A percentile compares a stretch with the other conserved stretches of the same genome.
Conservation (phyloP, 1,284 basidiomycete species). For the Ceratorhiza oryzae-sativae region DNA sequence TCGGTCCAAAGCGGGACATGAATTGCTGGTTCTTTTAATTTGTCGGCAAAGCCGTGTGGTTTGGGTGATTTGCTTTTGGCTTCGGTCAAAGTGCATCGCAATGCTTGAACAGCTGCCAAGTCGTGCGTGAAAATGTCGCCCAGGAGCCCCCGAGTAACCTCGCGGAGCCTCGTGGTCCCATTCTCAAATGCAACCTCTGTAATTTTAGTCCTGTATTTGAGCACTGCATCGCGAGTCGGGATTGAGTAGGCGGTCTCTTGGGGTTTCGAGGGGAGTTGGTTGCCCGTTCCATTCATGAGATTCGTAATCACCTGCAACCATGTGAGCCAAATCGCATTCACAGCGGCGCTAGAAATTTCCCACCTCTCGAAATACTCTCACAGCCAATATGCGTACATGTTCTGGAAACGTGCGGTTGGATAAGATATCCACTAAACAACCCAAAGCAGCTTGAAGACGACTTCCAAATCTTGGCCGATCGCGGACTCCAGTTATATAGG, state of each 20-base stretch:
- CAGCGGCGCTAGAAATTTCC: background rate
- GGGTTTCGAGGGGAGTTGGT: no score
- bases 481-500: conserved; percentile 64
- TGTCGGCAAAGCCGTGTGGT: background rate
- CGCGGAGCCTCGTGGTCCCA: background rate
- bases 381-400: background rate
- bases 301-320: background rate
- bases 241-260: no score
- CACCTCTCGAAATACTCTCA: background rate
- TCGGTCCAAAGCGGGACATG: conserved; percentile 20
- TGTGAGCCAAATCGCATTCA: background rate
- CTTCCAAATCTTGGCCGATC: conserved; percentile 63
- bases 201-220: conserved; percentile 18
- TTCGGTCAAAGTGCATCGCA: conserved; percentile 1
- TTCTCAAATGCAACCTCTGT: conserved; percentile 5
- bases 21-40: conserved; percentile 15
- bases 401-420: background rate
- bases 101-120: background rate
- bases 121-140: conserved; percentile 3
- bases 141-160: background rate
- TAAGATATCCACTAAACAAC: conserved; percentile 45
- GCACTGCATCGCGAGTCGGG: conserved; percentile 9
- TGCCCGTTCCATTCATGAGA: no score
- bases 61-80: background rate
- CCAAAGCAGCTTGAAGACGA: conserved; percentile 71